Conservation (phyloP, 176 grass and related monocot genomes). For the Aegilops sharonensis region DNA sequence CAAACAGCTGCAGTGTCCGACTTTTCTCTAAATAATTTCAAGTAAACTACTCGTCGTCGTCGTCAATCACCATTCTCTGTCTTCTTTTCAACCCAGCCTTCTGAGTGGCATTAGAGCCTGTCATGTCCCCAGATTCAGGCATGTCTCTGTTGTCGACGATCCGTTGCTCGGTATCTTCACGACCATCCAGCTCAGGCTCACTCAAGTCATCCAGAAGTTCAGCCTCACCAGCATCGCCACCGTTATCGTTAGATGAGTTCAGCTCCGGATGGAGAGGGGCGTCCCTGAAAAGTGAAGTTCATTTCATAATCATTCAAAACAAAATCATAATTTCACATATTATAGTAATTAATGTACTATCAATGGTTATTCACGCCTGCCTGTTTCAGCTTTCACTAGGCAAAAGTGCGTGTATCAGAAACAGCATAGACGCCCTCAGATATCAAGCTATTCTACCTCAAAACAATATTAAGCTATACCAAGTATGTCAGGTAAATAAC, state of each 20-base stretch:
- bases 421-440: not conserved
- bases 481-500: not conserved
- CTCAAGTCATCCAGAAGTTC: slow-evolving; percentile 53
- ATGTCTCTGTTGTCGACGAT: slow-evolving; percentile 23
- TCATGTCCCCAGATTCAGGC: slow-evolving; percentile 33
- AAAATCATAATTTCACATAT: not conserved
- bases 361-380: not conserved
- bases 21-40: not conserved
- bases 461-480: not conserved
- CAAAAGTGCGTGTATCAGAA: not conserved
- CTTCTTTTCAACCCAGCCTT: slow-evolving; percentile 59
- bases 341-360: not conserved
- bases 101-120: not conserved
- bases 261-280: slow-evolving; percentile 2
- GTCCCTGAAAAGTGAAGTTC: slow-evolving; percentile 38
- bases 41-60: slow-evolving; percentile 43
- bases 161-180: slow-evolving; percentile 4
- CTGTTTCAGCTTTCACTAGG: slow-evolving; percentile 12
- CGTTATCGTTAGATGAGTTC: slow-evolving; percentile 7
- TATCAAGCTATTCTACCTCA: not conserved
- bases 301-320: not conserved
- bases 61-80: slow-evolving; percentile 55
- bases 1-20: not conserved
- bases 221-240: slow-evolving; percentile 33
- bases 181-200: slow-evolving; percentile 39